These are phyloP conservation scores for Stentor roeselii DNA, from an alignment of 73 alveolate genomes.

Conservation along the genomic window DNA sequence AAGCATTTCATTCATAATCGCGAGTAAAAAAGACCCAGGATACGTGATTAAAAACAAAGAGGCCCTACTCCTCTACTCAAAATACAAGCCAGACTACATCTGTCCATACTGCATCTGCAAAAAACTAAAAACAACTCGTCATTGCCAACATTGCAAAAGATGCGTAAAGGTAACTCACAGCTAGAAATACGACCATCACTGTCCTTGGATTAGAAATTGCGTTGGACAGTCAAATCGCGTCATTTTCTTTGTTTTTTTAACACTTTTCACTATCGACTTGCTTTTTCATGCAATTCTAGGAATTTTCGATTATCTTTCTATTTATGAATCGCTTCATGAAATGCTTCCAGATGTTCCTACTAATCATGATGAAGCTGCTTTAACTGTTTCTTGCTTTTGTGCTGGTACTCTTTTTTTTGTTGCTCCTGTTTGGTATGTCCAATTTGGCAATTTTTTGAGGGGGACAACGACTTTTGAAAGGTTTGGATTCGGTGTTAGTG, in stretches of 20 bases:
- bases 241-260: slow-evolving; percentile 4
- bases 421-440: not conserved
- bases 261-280: not conserved
- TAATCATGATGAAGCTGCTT: not conserved
- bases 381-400: not conserved
- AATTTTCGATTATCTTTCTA: not conserved
- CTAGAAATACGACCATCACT: slow-evolving; percentile 40
- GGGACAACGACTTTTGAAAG: not conserved
- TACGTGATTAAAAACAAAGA: not conserved
- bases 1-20: not conserved
- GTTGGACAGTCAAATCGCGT: slow-evolving; percentile 38
- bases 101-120: slow-evolving; percentile 33
- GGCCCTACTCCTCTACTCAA: not conserved
- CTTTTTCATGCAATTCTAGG: not conserved
- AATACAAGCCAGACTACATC: slow-evolving; percentile 8
- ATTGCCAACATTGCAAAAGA: slow-evolving; percentile 35
- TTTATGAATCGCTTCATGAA: not conserved
- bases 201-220: slow-evolving; percentile 48
- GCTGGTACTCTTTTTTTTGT: not conserved
- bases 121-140: slow-evolving; percentile 17
- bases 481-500: not conserved
- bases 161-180: slow-evolving; percentile 26
- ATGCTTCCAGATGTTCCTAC: not conserved
- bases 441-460: too few relatives aligned
- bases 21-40: slow-evolving; percentile 30